Evolutionary conservation across 768 basidiomycete species (phyloP).

Genomic region (Panaeolus cyanescens): DNA sequence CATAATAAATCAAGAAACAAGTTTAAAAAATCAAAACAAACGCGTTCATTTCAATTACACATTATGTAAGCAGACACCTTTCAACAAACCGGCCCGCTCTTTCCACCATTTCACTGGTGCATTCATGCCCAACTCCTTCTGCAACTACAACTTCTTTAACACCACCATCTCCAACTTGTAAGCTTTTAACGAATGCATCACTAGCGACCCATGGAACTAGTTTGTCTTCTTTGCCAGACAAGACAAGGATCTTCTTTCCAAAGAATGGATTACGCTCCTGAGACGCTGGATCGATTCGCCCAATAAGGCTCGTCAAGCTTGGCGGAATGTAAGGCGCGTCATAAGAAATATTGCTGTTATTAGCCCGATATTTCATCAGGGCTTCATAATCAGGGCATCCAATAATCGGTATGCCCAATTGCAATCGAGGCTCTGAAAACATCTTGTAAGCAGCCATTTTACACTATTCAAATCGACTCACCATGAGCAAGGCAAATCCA

Average conservation of each 20-base stretch:
- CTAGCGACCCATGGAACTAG: constrained; percentile 70
- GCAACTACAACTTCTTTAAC: constrained; percentile 57
- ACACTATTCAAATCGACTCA: constrained; percentile 12
- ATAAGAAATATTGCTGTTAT: constrained; percentile 38
- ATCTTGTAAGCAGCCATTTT: neutral
- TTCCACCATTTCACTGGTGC: constrained; percentile 60
- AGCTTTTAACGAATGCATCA: constrained; percentile 51
- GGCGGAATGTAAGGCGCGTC: constrained; percentile 59
- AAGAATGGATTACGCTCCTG: constrained; percentile 59
- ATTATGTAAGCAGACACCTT: constrained; percentile 15
- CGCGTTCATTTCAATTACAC: constrained; percentile 14
- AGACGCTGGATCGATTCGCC: constrained; percentile 43
- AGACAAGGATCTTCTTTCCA: constrained; percentile 72
- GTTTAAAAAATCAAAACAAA: constrained; percentile 18
- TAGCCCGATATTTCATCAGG: constrained; percentile 61
- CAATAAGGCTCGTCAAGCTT: constrained; percentile 50
- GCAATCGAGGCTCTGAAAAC: constrained; percentile 43
- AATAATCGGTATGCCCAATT: constrained; percentile 52
- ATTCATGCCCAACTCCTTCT: constrained; percentile 61
- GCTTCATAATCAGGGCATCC: constrained; percentile 72
- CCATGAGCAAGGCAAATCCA: constrained; percentile 68
- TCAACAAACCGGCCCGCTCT: constrained; percentile 40
- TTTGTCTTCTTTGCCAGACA: constrained; percentile 66
- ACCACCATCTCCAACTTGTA: constrained; percentile 56
- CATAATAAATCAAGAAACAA: constrained; percentile 35